Base-by-base conservation (phyloP, 1,284 basidiomycete genomes). In the Ceratobasidium sp. region DNA sequence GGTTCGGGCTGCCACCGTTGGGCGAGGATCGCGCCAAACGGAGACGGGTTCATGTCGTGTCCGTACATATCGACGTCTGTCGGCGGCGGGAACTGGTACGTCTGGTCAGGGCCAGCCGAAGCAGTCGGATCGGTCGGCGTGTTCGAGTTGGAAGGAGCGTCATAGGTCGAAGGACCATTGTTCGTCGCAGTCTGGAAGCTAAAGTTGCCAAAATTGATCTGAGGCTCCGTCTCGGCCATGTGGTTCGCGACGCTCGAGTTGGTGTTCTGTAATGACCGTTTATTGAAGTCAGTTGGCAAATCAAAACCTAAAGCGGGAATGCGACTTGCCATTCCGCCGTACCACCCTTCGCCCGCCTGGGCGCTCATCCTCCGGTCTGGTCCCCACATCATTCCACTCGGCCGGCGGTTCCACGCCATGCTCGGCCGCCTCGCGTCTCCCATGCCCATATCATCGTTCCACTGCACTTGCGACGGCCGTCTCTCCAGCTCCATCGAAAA, bases 381-480 rank as follows among this genome's bases (percentile, higher is more conserved):
- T 12, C 42, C 28, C 73, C 73, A 76, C 33, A 67, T 26, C 73
- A 67, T 76, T 12, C 49, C 63, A 33, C 73, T 76, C 49, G 63
- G 63, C 18, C 73, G 49, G 2, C 73, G 49, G 23, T 33, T 66
- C 73, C 73, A 76, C 9, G 73, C 73, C 15, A 76, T 26, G 23
- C 61, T 66, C 18, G 73, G 73, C 28, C 73, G 49, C 44, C 73
- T 64, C 23, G 51, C 73, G 49, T 76, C 73, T 9, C 73, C 73
- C 73, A 76, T 76, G 26, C 73, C 73, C 73, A 76, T 76, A 46
- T 76, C 73, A 53, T 76, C 73, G 51, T 76, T 76, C 73, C 73
- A 76, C 63, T 76, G 73, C 28, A 76, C 73, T 23, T 76, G 73
- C 26, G 73, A 76, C 33, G 73, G 73, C 39, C 73, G 46, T 5